Evolutionary conservation across 179 eudicot species (phyloP).

Genomic region (Amaranthus tricolor): DNA sequence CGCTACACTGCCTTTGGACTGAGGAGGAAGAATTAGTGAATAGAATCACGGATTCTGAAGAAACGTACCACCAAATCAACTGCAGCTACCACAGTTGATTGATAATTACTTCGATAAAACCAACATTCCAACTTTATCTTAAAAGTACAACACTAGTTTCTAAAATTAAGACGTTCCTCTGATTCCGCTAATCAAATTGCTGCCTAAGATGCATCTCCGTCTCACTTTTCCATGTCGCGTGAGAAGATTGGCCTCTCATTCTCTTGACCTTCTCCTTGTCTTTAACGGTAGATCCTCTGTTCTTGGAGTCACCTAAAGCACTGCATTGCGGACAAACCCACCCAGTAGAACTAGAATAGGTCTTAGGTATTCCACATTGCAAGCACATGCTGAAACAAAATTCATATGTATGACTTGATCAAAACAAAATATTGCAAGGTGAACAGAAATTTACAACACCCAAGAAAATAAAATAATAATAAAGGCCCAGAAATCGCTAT

Average conservation of each 20-base stretch:
- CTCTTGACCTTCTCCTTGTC: conserved; percentile 93
- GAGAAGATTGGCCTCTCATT: conserved; percentile 97
- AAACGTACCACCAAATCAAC: no score
- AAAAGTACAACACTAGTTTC: no score
- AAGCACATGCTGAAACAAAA: conserved; percentile 66
- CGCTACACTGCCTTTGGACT: no score
- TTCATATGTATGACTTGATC: neutral
- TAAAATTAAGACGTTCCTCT: neutral
- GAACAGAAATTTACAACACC: neutral
- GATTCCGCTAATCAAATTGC: conserved; percentile 65
- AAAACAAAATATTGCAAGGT: no score
- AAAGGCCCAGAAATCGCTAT: neutral
- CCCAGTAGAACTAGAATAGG: conserved; percentile 67
- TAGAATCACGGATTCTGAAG: no score
- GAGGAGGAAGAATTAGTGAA: no score
- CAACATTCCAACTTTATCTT: neutral
- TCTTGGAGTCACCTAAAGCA: conserved; percentile 54
- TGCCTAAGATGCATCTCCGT: conserved; percentile 96
- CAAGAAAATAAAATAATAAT: neutral
- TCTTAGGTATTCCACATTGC: conserved; percentile 89
- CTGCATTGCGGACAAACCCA: conserved; percentile 75
- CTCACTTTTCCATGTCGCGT: conserved; percentile 96
- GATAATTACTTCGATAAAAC: neutral
- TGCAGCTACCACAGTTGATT: no score
- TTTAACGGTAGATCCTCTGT: conserved; percentile 75